phyloP scores from a whole-genome alignment of 2,329 filamentous ascomycete genomes.

The Cytospora piceicola region DNA sequence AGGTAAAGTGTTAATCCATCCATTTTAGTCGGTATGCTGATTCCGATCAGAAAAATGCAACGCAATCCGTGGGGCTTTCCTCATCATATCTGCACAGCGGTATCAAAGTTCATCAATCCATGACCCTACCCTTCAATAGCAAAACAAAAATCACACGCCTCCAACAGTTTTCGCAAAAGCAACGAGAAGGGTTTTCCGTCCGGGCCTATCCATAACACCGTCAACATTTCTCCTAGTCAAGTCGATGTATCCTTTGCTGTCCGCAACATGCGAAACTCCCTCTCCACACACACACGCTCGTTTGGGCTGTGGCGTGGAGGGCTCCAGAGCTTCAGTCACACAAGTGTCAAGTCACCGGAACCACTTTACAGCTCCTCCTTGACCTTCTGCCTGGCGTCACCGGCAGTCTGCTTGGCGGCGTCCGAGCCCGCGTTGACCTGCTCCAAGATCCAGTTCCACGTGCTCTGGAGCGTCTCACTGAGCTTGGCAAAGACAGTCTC shows the following conservation, averaged over 20 bases:
- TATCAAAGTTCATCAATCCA: constrained; percentile 26
- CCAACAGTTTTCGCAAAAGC: constrained; percentile 3
- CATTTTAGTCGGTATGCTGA: background rate
- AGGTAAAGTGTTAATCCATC: background rate
- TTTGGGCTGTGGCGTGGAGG: background rate
- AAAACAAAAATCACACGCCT: constrained; percentile 20
- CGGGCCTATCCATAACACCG: constrained; percentile 11
- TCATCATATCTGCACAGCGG: constrained; percentile 21
- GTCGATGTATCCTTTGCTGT: background rate
- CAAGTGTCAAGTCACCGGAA: background rate
- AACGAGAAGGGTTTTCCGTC: background rate
- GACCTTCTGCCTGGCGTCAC: constrained; percentile 43
- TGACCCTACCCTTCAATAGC: constrained; percentile 16
- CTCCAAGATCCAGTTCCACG: constrained; percentile 55
- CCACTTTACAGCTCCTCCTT: constrained; percentile 55
- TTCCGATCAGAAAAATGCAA: constrained; percentile 13
- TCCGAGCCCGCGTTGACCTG: constrained; percentile 55
- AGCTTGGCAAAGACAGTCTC: constrained; percentile 70
- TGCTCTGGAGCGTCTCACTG: constrained; percentile 50
- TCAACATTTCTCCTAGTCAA: background rate
- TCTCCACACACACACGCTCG: background rate
- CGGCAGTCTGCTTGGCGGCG: constrained; percentile 53
- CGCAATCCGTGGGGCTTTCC: constrained; percentile 9
- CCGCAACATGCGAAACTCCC: background rate
- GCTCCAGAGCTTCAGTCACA: background rate